Evolutionary conservation across 2,329 filamentous ascomycete genomes (phyloP), one percentile per base, ranked within the genome.

Genomic region (Coniochaeta sp.): DNA sequence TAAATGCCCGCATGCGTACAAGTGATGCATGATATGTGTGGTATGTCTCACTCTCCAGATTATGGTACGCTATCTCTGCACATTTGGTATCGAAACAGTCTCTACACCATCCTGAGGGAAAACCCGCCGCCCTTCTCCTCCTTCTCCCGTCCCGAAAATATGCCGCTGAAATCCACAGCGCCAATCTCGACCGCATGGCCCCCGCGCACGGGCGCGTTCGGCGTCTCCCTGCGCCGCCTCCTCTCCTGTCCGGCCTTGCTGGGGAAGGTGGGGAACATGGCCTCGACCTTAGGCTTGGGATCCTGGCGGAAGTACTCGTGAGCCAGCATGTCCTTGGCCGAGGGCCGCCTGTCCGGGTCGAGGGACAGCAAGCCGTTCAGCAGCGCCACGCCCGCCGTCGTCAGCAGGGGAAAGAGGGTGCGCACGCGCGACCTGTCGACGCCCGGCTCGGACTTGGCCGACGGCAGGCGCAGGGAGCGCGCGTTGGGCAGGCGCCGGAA

Each of bases 211-310:
- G 95, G 95, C 7, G 95, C 95, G 72, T 92, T 88, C 1, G 95
- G 95, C 64, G 88, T 93, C 62, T 87, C 85, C 62, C 84, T 80
- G 40, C 84, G 80, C 64, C 90, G 79, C 66, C 92, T 80, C 69
- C 87, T 89, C 79, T 99, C 95, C 78, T 95, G 89, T 1, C 92
- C 91, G 0, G 95, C 95, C 74, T 96, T 97, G 67, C 90, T 95
- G 0, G 95, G 95, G 72, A 98, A 99, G 0, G 95, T 98, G 2
- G 95, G 95, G 71, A 99, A 98, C 87, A 99, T 89, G 67, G 89
- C 89, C 71, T 91, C 89, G 8, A 89, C 87, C 76, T 98, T 98
- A 1, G 93, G 91, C 62, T 89, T 89, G 0, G 95, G 95, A 66
- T 96, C 89, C 75, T 98, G 93, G 19, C 74, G 79, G 73, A 99